Evolutionary conservation across 495 filamentous ascomycete species (phyloP).

Genomic region (Chaetomium tenue): DNA sequence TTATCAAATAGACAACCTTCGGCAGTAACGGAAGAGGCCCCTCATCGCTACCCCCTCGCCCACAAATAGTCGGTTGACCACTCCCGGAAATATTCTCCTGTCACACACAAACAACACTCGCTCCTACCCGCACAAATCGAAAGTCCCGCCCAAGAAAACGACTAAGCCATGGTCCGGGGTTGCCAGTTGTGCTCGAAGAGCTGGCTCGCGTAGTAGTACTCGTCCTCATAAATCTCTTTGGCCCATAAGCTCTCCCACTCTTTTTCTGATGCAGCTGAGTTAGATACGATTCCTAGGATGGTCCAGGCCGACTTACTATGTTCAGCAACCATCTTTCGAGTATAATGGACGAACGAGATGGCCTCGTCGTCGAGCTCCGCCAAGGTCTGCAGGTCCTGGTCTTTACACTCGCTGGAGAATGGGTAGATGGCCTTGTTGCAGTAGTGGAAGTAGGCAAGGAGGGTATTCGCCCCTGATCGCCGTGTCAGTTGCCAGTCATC

Average conservation of each 20-base stretch:
- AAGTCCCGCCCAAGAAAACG: neutral
- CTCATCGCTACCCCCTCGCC: neutral
- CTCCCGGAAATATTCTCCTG: neutral
- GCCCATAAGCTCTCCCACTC: slow-evolving; percentile 43
- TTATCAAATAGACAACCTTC: no score
- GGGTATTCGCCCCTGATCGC: slow-evolving; percentile 54
- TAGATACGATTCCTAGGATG: slow-evolving; percentile 5
- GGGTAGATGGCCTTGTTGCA: slow-evolving; percentile 55
- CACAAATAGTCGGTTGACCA: neutral
- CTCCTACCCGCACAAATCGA: neutral
- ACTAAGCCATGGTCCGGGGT: slow-evolving; percentile 44
- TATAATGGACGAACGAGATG: slow-evolving; percentile 42
- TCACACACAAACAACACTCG: neutral
- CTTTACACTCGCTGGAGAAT: slow-evolving; percentile 50
- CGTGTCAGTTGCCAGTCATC: slow-evolving; percentile 10
- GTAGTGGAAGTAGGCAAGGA: slow-evolving; percentile 60
- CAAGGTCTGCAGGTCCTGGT: slow-evolving; percentile 46
- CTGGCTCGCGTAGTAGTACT: slow-evolving; percentile 54
- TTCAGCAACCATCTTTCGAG: slow-evolving; percentile 37
- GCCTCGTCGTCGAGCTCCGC: slow-evolving; percentile 45
- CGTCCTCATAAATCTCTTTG: slow-evolving; percentile 43
- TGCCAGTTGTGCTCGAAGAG: slow-evolving; percentile 53
- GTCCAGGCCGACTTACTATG: slow-evolving; percentile 41
- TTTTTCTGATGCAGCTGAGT: slow-evolving; percentile 30
- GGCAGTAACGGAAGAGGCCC: neutral